phyloP scores from a whole-genome alignment of 495 filamentous ascomycete genomes.

The Lasiosphaeria hispida region DNA sequence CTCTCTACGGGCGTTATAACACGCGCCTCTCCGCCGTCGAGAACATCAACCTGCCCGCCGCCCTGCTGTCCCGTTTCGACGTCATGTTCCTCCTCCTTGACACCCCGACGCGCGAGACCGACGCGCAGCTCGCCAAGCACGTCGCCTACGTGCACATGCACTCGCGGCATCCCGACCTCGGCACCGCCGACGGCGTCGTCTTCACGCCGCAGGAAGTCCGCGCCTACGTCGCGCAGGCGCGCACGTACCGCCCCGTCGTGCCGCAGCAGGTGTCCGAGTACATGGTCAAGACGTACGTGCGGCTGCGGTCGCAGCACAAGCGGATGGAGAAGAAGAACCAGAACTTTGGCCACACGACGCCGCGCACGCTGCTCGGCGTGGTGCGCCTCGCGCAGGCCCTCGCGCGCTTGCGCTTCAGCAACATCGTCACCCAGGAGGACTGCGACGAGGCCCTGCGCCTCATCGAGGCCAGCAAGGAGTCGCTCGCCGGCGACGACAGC shows the following conservation, averaged over 20 bases:
- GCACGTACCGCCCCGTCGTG: constrained; percentile 81
- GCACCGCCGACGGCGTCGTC: constrained; percentile 54
- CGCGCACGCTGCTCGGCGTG: constrained; percentile 88
- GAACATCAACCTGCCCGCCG: constrained; percentile 97
- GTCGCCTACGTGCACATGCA: constrained; percentile 98
- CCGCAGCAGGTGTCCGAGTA: constrained; percentile 85
- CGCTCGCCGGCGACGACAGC: constrained; percentile 66
- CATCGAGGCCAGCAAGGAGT: constrained; percentile 87
- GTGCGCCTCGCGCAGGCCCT: constrained; percentile 92
- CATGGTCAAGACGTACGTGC: constrained; percentile 93
- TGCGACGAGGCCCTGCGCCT: constrained; percentile 93
- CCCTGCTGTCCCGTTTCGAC: constrained; percentile 94
- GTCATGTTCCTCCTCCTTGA: constrained; percentile 95
- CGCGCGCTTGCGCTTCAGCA: constrained; percentile 85
- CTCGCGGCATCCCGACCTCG: constrained; percentile 81
- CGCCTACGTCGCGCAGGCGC: constrained; percentile 90
- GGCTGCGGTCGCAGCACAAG: constrained; percentile 83
- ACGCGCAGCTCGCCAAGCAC: constrained; percentile 92
- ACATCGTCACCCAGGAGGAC: constrained; percentile 81
- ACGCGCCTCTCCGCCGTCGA: constrained; percentile 93
- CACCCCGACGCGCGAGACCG: constrained; percentile 79
- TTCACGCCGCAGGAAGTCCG: constrained; percentile 90
- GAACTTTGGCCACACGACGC: constrained; percentile 88
- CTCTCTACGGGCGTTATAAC: constrained; percentile 96
- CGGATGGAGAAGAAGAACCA: constrained; percentile 82